These are phyloP conservation scores for Penicillium paxilli DNA, from an alignment of 495 filamentous ascomycete species.

Conservation along the genomic window DNA sequence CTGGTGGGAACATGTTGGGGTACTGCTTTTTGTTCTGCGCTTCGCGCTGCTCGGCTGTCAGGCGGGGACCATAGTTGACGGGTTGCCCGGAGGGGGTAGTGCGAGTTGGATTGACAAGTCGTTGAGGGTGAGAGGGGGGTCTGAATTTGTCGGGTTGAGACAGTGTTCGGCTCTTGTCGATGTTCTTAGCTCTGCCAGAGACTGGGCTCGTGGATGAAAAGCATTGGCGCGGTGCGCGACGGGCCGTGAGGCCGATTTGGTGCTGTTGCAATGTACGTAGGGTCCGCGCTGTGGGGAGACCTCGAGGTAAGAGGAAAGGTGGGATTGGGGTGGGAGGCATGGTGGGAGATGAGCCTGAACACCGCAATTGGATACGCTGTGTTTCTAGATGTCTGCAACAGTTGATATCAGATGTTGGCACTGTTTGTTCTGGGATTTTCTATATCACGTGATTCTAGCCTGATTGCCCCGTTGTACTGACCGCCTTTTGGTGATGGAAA, in stretches of 20 bases:
- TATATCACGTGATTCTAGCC: conserved; percentile 16
- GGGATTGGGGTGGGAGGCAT: conserved; percentile 35
- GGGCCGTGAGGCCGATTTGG: conserved; percentile 4
- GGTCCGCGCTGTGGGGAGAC: conserved; percentile 31
- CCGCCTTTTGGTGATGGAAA: too few species aligned
- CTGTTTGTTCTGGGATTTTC: not conserved
- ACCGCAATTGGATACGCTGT: too few species aligned
- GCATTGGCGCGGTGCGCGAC: conserved; percentile 18
- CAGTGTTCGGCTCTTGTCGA: conserved; percentile 59
- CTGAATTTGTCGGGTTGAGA: conserved; percentile 80
- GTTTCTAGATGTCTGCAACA: not conserved
- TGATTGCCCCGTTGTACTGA: too few species aligned
- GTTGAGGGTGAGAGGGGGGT: conserved; percentile 77
- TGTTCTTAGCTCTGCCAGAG: conserved; percentile 12
- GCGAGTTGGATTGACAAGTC: conserved; percentile 44
- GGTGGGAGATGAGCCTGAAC: not conserved
- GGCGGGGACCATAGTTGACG: conserved; percentile 65
- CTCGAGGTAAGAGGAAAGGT: conserved; percentile 44
- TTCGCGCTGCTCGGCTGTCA: conserved; percentile 57
- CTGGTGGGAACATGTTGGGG: conserved; percentile 76
- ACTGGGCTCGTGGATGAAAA: conserved; percentile 23
- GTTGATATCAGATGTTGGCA: not conserved
- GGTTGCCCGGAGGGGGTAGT: conserved; percentile 33
- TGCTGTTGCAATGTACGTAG: conserved; percentile 26
- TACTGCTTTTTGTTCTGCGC: conserved; percentile 67